Evolutionary conservation across 1,284 basidiomycete genomes (phyloP).

Genomic region (Apiotrichum gamsii): DNA sequence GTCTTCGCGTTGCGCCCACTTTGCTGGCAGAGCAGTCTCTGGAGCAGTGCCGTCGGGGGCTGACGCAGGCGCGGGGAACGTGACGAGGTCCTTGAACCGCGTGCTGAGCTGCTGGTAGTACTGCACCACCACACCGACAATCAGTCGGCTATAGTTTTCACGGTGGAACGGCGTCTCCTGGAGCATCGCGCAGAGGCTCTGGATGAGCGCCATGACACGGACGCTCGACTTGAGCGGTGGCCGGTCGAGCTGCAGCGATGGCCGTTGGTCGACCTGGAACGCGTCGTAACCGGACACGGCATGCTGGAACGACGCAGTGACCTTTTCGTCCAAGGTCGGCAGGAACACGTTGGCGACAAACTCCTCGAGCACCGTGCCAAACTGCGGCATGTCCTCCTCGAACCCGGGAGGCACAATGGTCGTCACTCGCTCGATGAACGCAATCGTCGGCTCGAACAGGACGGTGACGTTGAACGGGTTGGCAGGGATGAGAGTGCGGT

Average conservation of each 20-base stretch:
- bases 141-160: constrained; percentile 88
- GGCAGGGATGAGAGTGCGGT: constrained; percentile 78
- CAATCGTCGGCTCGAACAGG: constrained; percentile 85
- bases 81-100: constrained; percentile 57
- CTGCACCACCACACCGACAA: constrained; percentile 91
- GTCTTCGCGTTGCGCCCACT: constrained; percentile 80
- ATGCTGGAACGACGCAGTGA: constrained; percentile 77
- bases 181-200: constrained; percentile 88
- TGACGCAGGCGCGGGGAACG: too few species aligned
- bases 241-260: constrained; percentile 19
- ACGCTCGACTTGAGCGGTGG: constrained; percentile 67
- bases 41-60: neutral
- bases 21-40: constrained; percentile 56
- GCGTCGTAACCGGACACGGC: constrained; percentile 76
- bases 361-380: constrained; percentile 69
- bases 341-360: constrained; percentile 91
- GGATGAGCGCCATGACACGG: constrained; percentile 81
- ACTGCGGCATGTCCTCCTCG: constrained; percentile 61
- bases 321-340: constrained; percentile 92
- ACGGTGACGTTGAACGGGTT: constrained; percentile 93
- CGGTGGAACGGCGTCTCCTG: constrained; percentile 90
- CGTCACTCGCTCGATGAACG: constrained; percentile 67
- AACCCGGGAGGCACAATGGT: constrained; percentile 66
- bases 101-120: constrained; percentile 93
- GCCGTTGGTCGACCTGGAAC: constrained; percentile 54